These are phyloP conservation scores for Erythrobasidium yunnanense DNA, from an alignment of 768 basidiomycete species.

Conservation along the genomic window DNA sequence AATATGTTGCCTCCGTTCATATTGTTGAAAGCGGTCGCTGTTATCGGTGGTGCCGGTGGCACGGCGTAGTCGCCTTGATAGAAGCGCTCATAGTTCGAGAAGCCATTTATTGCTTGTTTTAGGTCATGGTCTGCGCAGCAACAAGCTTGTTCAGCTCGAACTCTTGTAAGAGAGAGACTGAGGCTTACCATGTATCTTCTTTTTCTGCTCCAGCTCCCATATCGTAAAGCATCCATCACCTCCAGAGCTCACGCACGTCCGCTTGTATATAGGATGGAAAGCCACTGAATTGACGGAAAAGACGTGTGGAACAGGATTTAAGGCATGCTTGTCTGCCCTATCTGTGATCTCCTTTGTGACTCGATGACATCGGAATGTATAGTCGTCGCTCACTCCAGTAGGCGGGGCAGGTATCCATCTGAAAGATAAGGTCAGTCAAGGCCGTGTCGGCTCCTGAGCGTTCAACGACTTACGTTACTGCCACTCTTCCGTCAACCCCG, in stretches of 20 bases:
- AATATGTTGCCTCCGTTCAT: constrained; percentile 31
- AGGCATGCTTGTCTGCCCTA: not conserved
- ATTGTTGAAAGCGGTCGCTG: constrained; percentile 31
- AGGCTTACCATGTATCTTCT: not conserved
- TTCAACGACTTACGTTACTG: constrained; percentile 66
- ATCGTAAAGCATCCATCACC: not conserved
- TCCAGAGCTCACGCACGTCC: not conserved
- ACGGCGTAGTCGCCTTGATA: not conserved
- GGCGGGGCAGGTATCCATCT: not conserved
- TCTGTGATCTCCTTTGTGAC: not conserved
- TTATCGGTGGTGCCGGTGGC: constrained; percentile 2
- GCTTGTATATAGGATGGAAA: constrained; percentile 67
- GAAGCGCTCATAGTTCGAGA: not conserved
- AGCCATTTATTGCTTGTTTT: not conserved
- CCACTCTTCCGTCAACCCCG: constrained; percentile 59
- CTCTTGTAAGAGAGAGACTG: not conserved
- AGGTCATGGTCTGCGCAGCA: constrained; percentile 1
- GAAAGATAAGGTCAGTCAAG: not conserved
- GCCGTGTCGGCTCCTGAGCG: not conserved
- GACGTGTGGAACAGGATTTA: constrained; percentile 37
- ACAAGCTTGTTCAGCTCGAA: not conserved
- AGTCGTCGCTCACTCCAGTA: constrained; percentile 56
- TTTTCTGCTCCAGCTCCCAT: constrained; percentile 9
- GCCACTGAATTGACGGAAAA: constrained; percentile 75
- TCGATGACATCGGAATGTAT: constrained; percentile 57